Percentiles rank a stretch among this genome's conserved stretches.
phyloP scores from a whole-genome alignment of 768 basidiomycete genomes.

The Lyophyllum atratum region DNA sequence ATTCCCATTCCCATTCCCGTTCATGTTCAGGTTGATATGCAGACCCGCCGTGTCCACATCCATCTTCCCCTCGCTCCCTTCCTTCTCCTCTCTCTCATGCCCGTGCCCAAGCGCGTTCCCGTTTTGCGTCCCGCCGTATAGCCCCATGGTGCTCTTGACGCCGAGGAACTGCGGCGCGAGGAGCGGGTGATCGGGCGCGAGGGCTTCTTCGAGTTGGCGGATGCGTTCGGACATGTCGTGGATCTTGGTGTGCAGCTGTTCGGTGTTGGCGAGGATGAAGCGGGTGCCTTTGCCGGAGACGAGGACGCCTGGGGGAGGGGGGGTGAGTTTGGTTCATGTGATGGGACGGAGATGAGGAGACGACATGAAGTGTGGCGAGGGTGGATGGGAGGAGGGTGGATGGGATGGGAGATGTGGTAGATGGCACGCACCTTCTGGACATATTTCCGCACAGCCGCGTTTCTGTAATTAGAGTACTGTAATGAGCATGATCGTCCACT shows the following conservation, averaged over 20 bases:
- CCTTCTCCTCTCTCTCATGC: constrained; percentile 9
- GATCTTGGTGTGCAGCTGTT: constrained; percentile 65
- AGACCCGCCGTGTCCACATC: constrained; percentile 18
- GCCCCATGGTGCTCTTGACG: constrained; percentile 58
- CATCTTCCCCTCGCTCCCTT: constrained; percentile 14
- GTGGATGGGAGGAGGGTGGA: neutral
- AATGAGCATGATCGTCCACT: neutral
- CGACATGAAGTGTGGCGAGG: neutral
- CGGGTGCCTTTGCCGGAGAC: constrained; percentile 69
- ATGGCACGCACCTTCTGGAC: constrained; percentile 53
- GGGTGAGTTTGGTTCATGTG: neutral
- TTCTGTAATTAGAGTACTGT: constrained; percentile 36
- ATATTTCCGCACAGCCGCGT: constrained; percentile 67
- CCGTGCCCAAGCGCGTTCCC: neutral
- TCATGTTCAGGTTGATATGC: too few relatives aligned
- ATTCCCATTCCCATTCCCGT: neutral
- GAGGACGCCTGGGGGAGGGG: constrained; percentile 48
- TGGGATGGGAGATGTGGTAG: neutral
- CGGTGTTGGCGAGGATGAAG: constrained; percentile 68
- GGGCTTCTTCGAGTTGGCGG: constrained; percentile 59
- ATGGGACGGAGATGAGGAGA: neutral
- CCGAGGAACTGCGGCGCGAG: constrained; percentile 48
- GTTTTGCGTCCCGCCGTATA: constrained; percentile 38
- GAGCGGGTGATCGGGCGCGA: constrained; percentile 53
- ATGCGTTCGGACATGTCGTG: constrained; percentile 70